Evolutionary conservation across 2,329 filamentous ascomycete genomes (phyloP), one percentile per base, ranked within the genome.

Genomic region (Hypoxylon sp.): DNA sequence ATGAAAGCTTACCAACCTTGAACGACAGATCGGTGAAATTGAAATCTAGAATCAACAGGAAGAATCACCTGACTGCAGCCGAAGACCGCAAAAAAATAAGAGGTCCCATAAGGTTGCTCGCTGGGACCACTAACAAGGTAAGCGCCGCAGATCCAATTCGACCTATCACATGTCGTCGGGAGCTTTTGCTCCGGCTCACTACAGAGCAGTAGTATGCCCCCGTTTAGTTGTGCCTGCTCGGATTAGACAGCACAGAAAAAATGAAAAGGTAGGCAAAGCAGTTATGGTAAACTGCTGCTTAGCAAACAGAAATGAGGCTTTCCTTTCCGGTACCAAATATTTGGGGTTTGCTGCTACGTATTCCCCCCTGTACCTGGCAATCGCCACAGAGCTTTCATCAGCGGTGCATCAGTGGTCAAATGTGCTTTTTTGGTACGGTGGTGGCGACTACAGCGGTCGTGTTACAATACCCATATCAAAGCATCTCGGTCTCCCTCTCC

Each of bases 121-220:
- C 44, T 53, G 52, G 56, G 42, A 53, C 43, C 35, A 59, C 56
- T 49, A 58, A 55, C 44, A 53, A 30, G 51, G 57, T 58, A 58
- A 58, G 57, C 51, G 54, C 48, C 51, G 50, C 51, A 53, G 57
- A 45, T 36, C 50, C 47, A 20, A 36, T 30, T 19, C 46, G 49
- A 50, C 63, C 63, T 63, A 66, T 66, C 63, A 66, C 45, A 57
- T 44, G 41, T 35, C 7, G 9, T 17, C 29, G 51, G 63, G 63
- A 66, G 63, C 60, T 48, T 56, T 57, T 58, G 60, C 63, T 66
- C 63, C 63, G 63, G 51, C 51, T 60, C 60, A 57, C 41, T 42
- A 59, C 51, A 40, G 41, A 40, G 41, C 44, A 25, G 34, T 27
- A 49, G 31, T 27, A 46, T 48, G 44, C 31, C 52, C 37, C 36